Conservation (phyloP, 495 filamentous ascomycete species). For the Amphirosellinia nigrospora region DNA sequence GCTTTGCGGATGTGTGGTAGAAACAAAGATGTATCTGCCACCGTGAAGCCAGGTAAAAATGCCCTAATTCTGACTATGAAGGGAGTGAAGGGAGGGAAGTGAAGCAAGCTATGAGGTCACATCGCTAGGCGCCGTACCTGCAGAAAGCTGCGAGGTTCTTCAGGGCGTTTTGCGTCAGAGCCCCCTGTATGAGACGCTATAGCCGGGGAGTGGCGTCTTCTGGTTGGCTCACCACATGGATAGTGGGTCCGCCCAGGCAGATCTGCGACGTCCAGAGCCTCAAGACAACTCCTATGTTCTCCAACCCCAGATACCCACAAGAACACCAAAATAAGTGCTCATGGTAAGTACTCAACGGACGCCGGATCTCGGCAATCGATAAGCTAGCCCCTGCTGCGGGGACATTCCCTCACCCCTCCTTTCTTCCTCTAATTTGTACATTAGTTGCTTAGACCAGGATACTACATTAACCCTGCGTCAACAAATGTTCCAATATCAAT, state of each 20-base stretch:
- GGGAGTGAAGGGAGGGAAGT: neutral
- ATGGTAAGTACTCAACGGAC: neutral
- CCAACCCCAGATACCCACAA: slow-evolving; percentile 11
- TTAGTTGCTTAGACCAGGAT: neutral
- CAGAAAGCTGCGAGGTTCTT: neutral
- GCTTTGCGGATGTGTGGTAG: neutral
- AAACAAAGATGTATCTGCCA: slow-evolving; percentile 2
- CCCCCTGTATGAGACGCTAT: slow-evolving; percentile 14
- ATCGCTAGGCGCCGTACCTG: slow-evolving; percentile 13
- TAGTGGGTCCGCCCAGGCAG: neutral
- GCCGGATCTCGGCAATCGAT: slow-evolving; percentile 25
- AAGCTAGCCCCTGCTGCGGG: neutral
- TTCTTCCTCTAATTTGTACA: slow-evolving; percentile 8
- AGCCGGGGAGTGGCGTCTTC: neutral
- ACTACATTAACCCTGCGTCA: neutral
- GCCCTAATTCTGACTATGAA: neutral
- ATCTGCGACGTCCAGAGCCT: slow-evolving; percentile 23
- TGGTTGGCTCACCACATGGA: neutral
- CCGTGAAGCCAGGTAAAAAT: neutral
- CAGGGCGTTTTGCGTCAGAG: slow-evolving; percentile 17
- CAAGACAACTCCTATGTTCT: slow-evolving; percentile 10
- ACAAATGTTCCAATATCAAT: neutral
- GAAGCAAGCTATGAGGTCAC: slow-evolving; percentile 1
- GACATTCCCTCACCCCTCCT: neutral
- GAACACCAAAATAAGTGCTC: neutral